These are phyloP conservation scores for Dioszegia crocea DNA, from an alignment of 768 basidiomycete genomes.

Conservation along the genomic window DNA sequence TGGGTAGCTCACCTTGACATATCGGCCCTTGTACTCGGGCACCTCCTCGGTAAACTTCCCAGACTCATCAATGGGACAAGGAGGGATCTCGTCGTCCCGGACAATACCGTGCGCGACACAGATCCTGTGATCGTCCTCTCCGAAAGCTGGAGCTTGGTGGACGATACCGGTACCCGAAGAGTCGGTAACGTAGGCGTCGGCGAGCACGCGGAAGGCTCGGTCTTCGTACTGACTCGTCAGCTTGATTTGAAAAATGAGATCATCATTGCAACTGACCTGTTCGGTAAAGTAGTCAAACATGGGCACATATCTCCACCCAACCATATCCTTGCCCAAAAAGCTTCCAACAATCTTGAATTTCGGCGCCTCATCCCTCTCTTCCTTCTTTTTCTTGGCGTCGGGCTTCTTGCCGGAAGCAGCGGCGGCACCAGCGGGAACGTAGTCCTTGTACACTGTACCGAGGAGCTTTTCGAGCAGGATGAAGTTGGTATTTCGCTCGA, in stretches of 20 bases:
- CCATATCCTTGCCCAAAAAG: conserved; percentile 88
- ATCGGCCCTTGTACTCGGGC: conserved; percentile 76
- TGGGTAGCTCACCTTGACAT: conserved; percentile 71
- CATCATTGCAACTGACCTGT: conserved; percentile 57
- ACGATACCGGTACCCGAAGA: conserved; percentile 95
- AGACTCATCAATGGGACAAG: conserved; percentile 88
- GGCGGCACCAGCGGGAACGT: conserved; percentile 3
- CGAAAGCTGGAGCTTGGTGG: conserved; percentile 96
- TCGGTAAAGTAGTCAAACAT: conserved; percentile 96
- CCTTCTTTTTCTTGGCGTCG: conserved; percentile 63
- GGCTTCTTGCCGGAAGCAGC: conserved; percentile 40
- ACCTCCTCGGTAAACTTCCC: conserved; percentile 86
- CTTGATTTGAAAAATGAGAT: conserved; percentile 1
- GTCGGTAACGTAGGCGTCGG: conserved; percentile 89
- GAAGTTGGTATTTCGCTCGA: conserved; percentile 77
- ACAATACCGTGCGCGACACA: conserved; percentile 78
- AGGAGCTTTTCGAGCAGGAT: conserved; percentile 87
- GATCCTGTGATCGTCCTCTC: conserved; percentile 97
- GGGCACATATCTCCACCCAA: conserved; percentile 91
- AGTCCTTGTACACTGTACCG: conserved; percentile 74
- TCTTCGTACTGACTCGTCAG: conserved; percentile 69
- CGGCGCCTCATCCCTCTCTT: conserved; percentile 58
- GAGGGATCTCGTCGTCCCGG: conserved; percentile 84
- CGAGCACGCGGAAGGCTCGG: conserved; percentile 80
- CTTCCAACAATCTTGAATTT: conserved; percentile 86